Percentiles rank a stretch among this genome's conserved stretches.
Conservation (phyloP, 129 eudicot genomes). For the Cynara cardunculus region DNA sequence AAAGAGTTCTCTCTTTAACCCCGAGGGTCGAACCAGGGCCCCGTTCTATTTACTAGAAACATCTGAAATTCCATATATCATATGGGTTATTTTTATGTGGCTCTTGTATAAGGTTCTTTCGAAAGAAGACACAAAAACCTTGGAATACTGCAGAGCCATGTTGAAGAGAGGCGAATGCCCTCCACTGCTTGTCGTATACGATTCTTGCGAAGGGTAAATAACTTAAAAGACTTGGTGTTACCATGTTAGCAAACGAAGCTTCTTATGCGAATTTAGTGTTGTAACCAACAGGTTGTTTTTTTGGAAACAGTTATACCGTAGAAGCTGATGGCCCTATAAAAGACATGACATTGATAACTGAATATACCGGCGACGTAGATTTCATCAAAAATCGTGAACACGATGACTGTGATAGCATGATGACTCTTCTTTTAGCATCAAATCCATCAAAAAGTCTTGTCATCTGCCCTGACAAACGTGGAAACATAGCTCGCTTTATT, state of each 20-base stretch:
- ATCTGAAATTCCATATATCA: slow-evolving; percentile 1
- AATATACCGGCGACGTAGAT: slow-evolving; percentile 89
- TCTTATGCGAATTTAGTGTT: slow-evolving; percentile 7
- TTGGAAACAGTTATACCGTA: slow-evolving; percentile 61
- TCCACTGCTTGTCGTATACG: slow-evolving; percentile 67
- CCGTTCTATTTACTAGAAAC: not conserved
- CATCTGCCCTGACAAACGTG: slow-evolving; percentile 88
- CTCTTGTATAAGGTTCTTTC: slow-evolving; percentile 59
- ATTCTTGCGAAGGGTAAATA: slow-evolving; percentile 67
- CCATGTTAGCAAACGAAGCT: slow-evolving; percentile 2
- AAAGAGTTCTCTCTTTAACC: not conserved
- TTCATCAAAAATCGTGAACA: slow-evolving; percentile 67
- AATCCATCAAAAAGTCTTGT: slow-evolving; percentile 66
- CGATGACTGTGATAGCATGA: slow-evolving; percentile 91
- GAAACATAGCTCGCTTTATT: slow-evolving; percentile 85
- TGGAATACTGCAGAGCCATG: slow-evolving; percentile 67
- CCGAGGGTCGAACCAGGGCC: not conserved
- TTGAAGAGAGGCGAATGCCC: slow-evolving; percentile 69
- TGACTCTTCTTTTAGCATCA: slow-evolving; percentile 82
- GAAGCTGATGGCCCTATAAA: slow-evolving; percentile 82
- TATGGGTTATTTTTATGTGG: not conserved
- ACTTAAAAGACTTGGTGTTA: slow-evolving; percentile 7
- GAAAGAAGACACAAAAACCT: slow-evolving; percentile 69
- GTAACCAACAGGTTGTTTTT: slow-evolving; percentile 6
- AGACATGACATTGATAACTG: slow-evolving; percentile 70